phyloP scores from a whole-genome alignment of 2,329 filamentous ascomycete genomes.

The Cladorrhinum sp. region DNA sequence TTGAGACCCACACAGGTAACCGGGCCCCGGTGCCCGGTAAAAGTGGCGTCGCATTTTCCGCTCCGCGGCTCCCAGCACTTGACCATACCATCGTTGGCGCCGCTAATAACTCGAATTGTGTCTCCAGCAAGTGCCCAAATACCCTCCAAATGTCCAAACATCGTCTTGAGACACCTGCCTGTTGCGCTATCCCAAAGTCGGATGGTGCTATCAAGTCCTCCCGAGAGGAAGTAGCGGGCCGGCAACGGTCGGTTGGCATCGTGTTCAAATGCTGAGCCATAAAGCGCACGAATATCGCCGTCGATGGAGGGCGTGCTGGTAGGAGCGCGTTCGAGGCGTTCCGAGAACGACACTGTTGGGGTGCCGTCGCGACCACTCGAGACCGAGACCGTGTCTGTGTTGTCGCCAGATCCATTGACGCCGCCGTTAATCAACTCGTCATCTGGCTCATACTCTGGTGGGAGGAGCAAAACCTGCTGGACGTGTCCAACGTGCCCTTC shows the following conservation, averaged over 20 bases:
- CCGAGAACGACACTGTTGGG: slow-evolving; percentile 22
- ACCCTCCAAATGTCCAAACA: slow-evolving; percentile 95
- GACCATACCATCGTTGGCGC: slow-evolving; percentile 89
- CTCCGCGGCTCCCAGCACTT: slow-evolving; percentile 93
- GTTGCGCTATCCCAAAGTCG: slow-evolving; percentile 87
- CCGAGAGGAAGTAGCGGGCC: slow-evolving; percentile 88
- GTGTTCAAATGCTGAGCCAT: slow-evolving; percentile 60
- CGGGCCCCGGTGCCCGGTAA: slow-evolving; percentile 84
- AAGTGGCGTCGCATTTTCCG: slow-evolving; percentile 87
- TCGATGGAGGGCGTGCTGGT: slow-evolving; percentile 26
- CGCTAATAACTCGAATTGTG: slow-evolving; percentile 81
- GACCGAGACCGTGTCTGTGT: slow-evolving; percentile 53
- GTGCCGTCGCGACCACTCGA: slow-evolving; percentile 47
- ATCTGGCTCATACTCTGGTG: slow-evolving; percentile 85
- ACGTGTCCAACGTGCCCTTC: slow-evolving; percentile 93
- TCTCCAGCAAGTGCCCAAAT: slow-evolving; percentile 92
- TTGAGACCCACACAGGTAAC: slow-evolving; percentile 92
- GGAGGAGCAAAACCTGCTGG: slow-evolving; percentile 83
- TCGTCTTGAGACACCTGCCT: slow-evolving; percentile 80
- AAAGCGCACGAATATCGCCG: slow-evolving; percentile 50
- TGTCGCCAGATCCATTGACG: slow-evolving; percentile 37
- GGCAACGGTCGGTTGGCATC: slow-evolving; percentile 66
- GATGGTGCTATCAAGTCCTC: slow-evolving; percentile 85
- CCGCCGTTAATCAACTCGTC: slow-evolving; percentile 53
- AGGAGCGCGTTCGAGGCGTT: slow-evolving; percentile 18